Conservation (phyloP, 1,284 basidiomycete genomes). For the Trichosporon sp. region DNA sequence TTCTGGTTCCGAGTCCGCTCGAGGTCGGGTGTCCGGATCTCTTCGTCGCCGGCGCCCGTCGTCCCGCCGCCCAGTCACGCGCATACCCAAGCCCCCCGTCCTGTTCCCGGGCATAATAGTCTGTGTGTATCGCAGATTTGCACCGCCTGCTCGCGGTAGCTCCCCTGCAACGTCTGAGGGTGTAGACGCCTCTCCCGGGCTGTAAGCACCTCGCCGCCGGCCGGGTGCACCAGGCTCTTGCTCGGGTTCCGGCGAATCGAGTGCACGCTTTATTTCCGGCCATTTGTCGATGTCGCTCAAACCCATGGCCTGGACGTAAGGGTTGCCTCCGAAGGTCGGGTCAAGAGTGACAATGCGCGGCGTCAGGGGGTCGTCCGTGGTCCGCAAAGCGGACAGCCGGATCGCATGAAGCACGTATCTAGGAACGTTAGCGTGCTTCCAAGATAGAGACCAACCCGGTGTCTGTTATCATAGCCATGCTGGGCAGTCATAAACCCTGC, state of each 20-base stretch:
- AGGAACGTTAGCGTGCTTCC: conserved; percentile 6
- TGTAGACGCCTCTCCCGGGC: not conserved
- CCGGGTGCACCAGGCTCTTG: conserved; percentile 35
- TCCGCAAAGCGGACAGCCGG: conserved; percentile 78
- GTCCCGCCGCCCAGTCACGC: conserved; percentile 51
- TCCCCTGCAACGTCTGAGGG: not conserved
- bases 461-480: conserved; percentile 49
- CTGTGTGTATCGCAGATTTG: conserved; percentile 69
- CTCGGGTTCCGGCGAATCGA: conserved; percentile 55
- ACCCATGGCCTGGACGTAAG: conserved; percentile 71
- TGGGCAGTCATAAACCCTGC: conserved; percentile 12
- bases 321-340: conserved; percentile 61
- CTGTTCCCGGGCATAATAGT: conserved; percentile 71
- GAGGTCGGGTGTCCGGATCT: not conserved
- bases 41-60: not conserved
- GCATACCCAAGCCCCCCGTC: conserved; percentile 62
- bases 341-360: conserved; percentile 70
- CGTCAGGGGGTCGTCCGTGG: conserved; percentile 77
- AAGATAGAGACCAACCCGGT: conserved; percentile 40
- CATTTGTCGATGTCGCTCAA: conserved; percentile 71
- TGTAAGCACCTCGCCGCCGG: conserved; percentile 7
- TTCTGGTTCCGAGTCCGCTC: not conserved
- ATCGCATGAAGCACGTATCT: conserved; percentile 83
- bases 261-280: conserved; percentile 67
- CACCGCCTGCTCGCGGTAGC: conserved; percentile 45